A percentile compares a stretch with the other conserved stretches of the same genome.
phyloP scores from a whole-genome alignment of 2,329 filamentous ascomycete species.

The Penicillium sp. region DNA sequence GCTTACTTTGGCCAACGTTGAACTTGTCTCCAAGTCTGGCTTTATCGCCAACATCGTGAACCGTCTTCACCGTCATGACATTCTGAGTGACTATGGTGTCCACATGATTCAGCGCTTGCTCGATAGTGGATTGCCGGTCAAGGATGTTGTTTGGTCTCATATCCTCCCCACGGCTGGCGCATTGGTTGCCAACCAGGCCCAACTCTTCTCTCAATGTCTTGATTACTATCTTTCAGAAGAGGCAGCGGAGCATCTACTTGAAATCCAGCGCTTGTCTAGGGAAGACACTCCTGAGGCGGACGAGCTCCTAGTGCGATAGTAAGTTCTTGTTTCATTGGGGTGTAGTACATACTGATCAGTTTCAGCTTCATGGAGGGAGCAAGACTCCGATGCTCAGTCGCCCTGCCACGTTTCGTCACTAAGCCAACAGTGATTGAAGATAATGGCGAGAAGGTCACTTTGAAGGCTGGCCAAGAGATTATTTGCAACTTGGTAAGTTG shows the following conservation, averaged over 20 bases:
- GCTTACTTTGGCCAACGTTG: constrained; percentile 52
- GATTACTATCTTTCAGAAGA: constrained; percentile 58
- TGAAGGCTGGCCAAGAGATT: constrained; percentile 39
- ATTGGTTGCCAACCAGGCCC: constrained; percentile 59
- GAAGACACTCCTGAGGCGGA: constrained; percentile 48
- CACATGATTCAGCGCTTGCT: constrained; percentile 59
- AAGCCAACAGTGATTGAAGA: constrained; percentile 38
- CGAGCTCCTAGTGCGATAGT: constrained; percentile 54
- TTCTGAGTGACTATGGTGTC: constrained; percentile 55
- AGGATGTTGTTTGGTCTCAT: constrained; percentile 58
- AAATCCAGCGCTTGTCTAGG: constrained; percentile 51
- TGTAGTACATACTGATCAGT: constrained; percentile 10
- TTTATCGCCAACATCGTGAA: constrained; percentile 45
- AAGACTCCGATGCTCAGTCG: constrained; percentile 41
- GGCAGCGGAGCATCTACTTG: constrained; percentile 49
- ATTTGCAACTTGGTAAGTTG: constrained; percentile 39
- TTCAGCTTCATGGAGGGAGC: constrained; percentile 44
- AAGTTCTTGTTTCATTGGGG: constrained; percentile 15
- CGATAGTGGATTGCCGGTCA: constrained; percentile 46
- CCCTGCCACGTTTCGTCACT: constrained; percentile 37
- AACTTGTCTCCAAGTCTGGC: constrained; percentile 45
- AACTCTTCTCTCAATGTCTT: constrained; percentile 59
- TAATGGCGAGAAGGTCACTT: constrained; percentile 30
- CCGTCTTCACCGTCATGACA: constrained; percentile 41
- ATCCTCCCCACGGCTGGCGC: constrained; percentile 60